These are phyloP conservation scores for Sutorius australiensis DNA, from an alignment of 768 basidiomycete genomes.

Conservation along the genomic window DNA sequence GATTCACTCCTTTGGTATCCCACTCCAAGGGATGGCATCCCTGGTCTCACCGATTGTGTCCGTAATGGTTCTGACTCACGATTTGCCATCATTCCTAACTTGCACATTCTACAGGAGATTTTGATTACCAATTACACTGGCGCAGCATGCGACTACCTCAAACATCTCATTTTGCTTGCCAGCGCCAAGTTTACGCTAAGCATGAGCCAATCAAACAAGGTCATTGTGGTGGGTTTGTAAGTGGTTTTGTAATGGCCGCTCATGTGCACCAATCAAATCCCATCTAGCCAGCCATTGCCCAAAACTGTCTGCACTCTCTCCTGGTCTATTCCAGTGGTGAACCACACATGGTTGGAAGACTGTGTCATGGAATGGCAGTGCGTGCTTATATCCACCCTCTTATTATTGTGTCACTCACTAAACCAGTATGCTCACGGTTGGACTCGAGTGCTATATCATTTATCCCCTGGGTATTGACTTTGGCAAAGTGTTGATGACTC, in stretches of 20 bases:
- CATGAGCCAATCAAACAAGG: slow-evolving; percentile 74
- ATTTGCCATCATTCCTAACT: neutral
- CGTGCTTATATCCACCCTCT: neutral
- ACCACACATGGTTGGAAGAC: slow-evolving; percentile 90
- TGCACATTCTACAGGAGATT: slow-evolving; percentile 48
- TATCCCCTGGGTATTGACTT: slow-evolving; percentile 72
- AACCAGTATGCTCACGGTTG: slow-evolving; percentile 50
- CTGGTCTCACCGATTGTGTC: slow-evolving; percentile 60
- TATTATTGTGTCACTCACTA: neutral
- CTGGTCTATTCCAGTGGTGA: slow-evolving; percentile 86
- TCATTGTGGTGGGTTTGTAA: slow-evolving; percentile 81
- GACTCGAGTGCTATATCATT: slow-evolving; percentile 60
- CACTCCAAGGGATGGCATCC: slow-evolving; percentile 56
- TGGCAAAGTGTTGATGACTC: slow-evolving; percentile 35
- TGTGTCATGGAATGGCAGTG: slow-evolving; percentile 76
- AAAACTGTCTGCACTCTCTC: slow-evolving; percentile 72
- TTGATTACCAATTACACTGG: slow-evolving; percentile 90
- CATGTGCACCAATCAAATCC: neutral
- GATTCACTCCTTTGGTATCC: slow-evolving; percentile 86
- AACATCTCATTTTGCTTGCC: slow-evolving; percentile 68
- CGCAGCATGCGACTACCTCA: slow-evolving; percentile 81
- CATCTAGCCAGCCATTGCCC: slow-evolving; percentile 33
- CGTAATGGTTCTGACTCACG: slow-evolving; percentile 22
- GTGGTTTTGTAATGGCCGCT: slow-evolving; percentile 24
- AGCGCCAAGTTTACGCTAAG: slow-evolving; percentile 80